Evolutionary conservation across 2,329 filamentous ascomycete genomes (phyloP), one percentile per base, ranked within the genome.

Genomic region (Amesomyces nigricolor): DNA sequence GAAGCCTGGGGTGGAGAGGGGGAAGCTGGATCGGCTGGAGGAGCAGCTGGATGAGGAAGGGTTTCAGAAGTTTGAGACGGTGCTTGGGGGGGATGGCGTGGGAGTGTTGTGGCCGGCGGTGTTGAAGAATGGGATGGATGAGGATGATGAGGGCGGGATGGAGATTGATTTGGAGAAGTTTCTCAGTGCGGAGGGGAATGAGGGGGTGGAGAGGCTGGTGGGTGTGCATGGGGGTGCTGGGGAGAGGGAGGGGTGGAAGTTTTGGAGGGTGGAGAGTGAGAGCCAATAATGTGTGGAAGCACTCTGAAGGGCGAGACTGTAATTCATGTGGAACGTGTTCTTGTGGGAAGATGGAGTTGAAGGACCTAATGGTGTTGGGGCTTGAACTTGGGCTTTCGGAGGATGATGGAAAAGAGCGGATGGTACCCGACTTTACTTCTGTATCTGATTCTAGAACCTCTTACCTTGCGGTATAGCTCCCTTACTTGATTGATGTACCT

Each of bases 41-140:
- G 67, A 75, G 39, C 81, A 83, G 58, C 80, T 92, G 2, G 75
- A 80, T 3, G 71, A 76, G 0, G 88, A 91, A 65, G 88, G 88
- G 1, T 99, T 94, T 68, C 79, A 83, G 64, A 87, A 86, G 64
- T 97, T 95, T 66, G 83, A 91, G 70, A 94, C 91, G 0, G 96
- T 89, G 0, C 80, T 99, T 0, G 94, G 91, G 4, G 91, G 92
- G 39, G 89, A 96, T 65, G 94, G 94, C 11, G 89, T 99, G 1
- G 94, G 94, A 38, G 90, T 99, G 1, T 79, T 99, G 4, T 96
- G 89, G 84, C 94, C 94, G 0, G 94, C 94, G 0, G 87, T 96
- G 0, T 75, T 96, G 26, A 89, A 89, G 68, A 95, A 95, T 58
- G 89, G 87, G 5, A 83, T 81, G n/a, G 84, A 87, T 38, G 86